Evolutionary conservation across 2,329 filamentous ascomycete genomes (phyloP).

Genomic region (Apiospora arundinis): DNA sequence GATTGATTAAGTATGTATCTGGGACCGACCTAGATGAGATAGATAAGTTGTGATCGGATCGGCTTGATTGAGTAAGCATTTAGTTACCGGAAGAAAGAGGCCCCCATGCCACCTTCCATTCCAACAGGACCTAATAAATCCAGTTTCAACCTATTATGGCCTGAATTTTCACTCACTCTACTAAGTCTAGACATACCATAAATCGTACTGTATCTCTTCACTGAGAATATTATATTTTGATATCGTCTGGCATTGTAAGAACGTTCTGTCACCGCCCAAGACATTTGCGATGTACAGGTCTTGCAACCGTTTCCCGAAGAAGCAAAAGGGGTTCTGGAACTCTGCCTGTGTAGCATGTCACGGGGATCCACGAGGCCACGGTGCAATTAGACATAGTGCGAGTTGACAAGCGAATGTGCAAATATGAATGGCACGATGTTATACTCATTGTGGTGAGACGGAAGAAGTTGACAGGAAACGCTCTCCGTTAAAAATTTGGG

Average conservation of each 20-base stretch:
- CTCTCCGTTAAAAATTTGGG: neutral
- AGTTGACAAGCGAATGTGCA: constrained; percentile 1
- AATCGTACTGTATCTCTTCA: neutral
- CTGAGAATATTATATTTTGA: neutral
- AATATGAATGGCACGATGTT: neutral
- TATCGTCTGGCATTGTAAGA: neutral
- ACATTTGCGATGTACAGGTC: neutral
- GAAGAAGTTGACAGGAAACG: too few species aligned
- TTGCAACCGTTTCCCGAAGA: neutral
- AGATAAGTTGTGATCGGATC: neutral
- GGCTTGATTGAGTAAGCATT: neutral
- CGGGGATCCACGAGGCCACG: neutral
- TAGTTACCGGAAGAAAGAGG: too few species aligned
- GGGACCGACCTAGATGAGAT: neutral
- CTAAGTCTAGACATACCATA: neutral
- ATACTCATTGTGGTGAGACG: neutral
- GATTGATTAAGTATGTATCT: neutral
- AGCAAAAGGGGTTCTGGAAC: neutral
- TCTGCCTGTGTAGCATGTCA: neutral
- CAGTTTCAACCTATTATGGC: neutral
- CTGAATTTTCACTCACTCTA: neutral
- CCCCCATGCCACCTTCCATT: neutral
- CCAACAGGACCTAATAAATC: neutral
- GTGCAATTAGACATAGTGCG: neutral
- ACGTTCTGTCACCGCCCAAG: neutral